A percentile compares a stretch with the other conserved stretches of the same genome.
Conservation (phyloP, 257 asterid genomes). For the Nicotiana tomentosiformis region DNA sequence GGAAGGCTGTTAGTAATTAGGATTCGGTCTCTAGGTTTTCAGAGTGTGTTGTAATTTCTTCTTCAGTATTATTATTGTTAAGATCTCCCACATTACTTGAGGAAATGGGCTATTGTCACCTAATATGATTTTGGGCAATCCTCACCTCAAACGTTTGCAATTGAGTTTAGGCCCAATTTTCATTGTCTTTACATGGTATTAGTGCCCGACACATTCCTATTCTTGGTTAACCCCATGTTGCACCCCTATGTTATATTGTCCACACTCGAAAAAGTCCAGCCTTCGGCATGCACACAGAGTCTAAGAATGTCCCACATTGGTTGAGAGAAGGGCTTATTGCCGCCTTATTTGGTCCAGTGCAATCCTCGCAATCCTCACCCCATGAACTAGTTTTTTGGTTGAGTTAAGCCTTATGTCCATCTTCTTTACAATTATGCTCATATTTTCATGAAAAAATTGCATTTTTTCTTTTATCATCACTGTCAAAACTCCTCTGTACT, state of each 20-base stretch:
- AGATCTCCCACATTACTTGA: background rate
- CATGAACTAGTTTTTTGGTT: background rate
- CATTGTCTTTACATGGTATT: background rate
- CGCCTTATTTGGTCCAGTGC: background rate
- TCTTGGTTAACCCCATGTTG: background rate
- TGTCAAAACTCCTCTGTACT: background rate
- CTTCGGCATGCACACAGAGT: background rate
- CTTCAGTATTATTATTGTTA: background rate
- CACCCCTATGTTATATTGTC: background rate
- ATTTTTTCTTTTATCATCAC: background rate
- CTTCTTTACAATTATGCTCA: background rate
- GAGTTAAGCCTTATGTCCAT: background rate
- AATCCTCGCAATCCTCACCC: background rate
- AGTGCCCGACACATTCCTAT: background rate
- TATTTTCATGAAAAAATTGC: background rate
- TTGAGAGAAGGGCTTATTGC: background rate
- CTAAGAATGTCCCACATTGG: background rate
- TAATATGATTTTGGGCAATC: background rate
- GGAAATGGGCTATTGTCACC: background rate
- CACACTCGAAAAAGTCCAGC: background rate
- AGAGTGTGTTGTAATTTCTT: background rate
- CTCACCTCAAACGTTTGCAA: background rate
- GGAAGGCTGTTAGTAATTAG: background rate
- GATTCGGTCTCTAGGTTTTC: background rate
- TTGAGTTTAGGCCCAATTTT: background rate